Evolutionary conservation across 2,329 filamentous ascomycete species (phyloP), one percentile per base, ranked within the genome.

Genomic region (Elsinoe batatas): DNA sequence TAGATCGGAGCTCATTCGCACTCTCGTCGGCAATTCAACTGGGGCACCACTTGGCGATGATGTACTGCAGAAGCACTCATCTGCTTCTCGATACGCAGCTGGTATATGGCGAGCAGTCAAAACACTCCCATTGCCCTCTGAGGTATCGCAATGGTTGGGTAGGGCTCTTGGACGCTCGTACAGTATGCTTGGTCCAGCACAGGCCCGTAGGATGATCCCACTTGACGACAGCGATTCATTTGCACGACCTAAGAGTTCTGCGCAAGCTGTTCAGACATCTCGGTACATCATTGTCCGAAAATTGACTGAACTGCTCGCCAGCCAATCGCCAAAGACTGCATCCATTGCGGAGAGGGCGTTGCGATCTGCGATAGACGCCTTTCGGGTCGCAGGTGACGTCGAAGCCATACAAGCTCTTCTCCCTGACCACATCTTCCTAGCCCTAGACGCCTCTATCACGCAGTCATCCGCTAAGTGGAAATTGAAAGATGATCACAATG

Each of bases 121-220:
- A n/a, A 11, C 22, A 5, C 20, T 56, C 5, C n/a, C 17, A 3
- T 11, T 49, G 3, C 36, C 46, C 11, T 40, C 79, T 22, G 79
- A 82, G 13, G 96, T 93, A 66, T 73, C 89, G 0, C 74, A 87
- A 1, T 98, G 94, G 94, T 87, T 88, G 43, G 91, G 88, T 2
- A 80, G 85, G 59, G 85, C 91, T 1, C 76, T 97, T 43, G 93
- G 94, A 6, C 81, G 89, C 65, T 84, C 88, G 11, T 55, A 55
- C 42, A 47, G 53, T 37, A 10, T 33, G 11, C 8, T 20, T 20
- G 53, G 53, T 10, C 40, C 53, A 15, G 22, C 33, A 17, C 32
- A 30, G 11, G 20, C 37, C n/a, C 26, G 30, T 42, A 20, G 33
- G n/a, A 35, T 54, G 20, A 22, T 43, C 18, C 18, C 51, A 22